A percentile compares a stretch with the other conserved stretches of the same genome.
These are phyloP conservation scores for Saitoella complicata DNA, from an alignment of 805 yeast genomes.

Conservation along the genomic window DNA sequence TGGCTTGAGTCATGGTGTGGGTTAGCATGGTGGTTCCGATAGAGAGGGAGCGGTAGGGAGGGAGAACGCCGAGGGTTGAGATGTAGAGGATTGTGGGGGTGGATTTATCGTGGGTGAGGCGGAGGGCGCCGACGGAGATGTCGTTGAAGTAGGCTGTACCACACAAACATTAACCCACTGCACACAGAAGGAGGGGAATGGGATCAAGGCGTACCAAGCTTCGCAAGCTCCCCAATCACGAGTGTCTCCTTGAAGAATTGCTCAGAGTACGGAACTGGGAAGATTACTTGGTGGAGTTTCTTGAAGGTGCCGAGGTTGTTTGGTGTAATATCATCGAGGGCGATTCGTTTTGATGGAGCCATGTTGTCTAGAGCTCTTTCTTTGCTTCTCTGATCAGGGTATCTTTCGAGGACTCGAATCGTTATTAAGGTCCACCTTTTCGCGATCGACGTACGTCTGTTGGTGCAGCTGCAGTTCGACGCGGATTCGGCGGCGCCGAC, in stretches of 20 bases:
- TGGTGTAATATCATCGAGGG: too few species aligned
- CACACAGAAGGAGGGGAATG: neutral
- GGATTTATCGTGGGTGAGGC: slow-evolving; percentile 29
- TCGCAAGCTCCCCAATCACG: slow-evolving; percentile 34
- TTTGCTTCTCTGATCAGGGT: too few species aligned
- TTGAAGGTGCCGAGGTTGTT: slow-evolving; percentile 39
- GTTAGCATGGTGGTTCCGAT: slow-evolving; percentile 45
- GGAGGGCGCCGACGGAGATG: slow-evolving; percentile 65
- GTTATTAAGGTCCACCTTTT: too few species aligned
- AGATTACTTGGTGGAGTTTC: slow-evolving; percentile 34
- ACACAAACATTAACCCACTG: slow-evolving; percentile 3
- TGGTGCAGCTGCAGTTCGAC: too few species aligned
- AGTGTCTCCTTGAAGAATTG: slow-evolving; percentile 36
- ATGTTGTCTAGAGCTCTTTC: too few species aligned
- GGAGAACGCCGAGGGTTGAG: slow-evolving; percentile 51
- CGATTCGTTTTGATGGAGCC: too few species aligned
- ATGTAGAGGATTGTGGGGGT: slow-evolving; percentile 35
- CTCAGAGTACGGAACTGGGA: slow-evolving; percentile 38
- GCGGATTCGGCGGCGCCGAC: too few species aligned
- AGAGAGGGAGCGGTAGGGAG: slow-evolving; percentile 43
- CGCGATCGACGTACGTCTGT: too few species aligned
- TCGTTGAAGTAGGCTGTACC: slow-evolving; percentile 46
- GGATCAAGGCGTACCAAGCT: slow-evolving; percentile 24
- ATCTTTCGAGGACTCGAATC: too few species aligned
- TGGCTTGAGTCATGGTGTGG: slow-evolving; percentile 41